Base-by-base conservation (phyloP, 345 rosid species). In the Populus deltoides region DNA sequence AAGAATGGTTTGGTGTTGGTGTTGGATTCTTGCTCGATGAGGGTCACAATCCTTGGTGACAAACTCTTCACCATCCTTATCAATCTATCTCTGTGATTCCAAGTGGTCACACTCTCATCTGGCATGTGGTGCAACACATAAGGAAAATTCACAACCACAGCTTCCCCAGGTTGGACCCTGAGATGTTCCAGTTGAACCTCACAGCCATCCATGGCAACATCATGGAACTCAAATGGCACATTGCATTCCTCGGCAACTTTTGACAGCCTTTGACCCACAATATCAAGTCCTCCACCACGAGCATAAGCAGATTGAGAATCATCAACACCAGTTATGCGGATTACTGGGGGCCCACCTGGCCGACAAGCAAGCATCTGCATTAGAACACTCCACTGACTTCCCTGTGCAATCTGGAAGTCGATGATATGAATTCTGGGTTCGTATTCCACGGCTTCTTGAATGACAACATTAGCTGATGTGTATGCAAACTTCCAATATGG, bases 401-500 rank as follows among this genome's bases (percentile, higher is more conserved):
- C 99, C 77, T 92, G 97, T 17, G 94, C 97, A 66, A 92, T 90
- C 86, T 92, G 97, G 78, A 92, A 92, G 78, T 92, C 99, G 33
- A 96, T 90, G 33, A 96, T 86, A 88, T 96, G 99, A 80, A 96
- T 83, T 80, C 85, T 86, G 7, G 81, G 85, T 74, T 93, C 98
- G 55, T 86, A 81, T 74, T 82, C 81, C 76, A 90, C 83, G 31
- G 89, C 97, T 85, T 92, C 98, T 73, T 67, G 80, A 39, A 93
- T 93, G 4, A 86, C 84, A 39, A 63, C 92, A 81, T 96, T 93
- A n/a, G 98, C 92, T 33, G 98, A 83, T 29, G 39, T 77, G 81
- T 96, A 96, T 2, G 98, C 99, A 70, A 93, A 96, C 83, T 84
- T 93, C 97, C 94, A 96, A 84, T 90, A 96, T 0, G 99, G 99